Conservation (phyloP, 2,329 filamentous ascomycete genomes). For the Sphaerostilbella broomeana region DNA sequence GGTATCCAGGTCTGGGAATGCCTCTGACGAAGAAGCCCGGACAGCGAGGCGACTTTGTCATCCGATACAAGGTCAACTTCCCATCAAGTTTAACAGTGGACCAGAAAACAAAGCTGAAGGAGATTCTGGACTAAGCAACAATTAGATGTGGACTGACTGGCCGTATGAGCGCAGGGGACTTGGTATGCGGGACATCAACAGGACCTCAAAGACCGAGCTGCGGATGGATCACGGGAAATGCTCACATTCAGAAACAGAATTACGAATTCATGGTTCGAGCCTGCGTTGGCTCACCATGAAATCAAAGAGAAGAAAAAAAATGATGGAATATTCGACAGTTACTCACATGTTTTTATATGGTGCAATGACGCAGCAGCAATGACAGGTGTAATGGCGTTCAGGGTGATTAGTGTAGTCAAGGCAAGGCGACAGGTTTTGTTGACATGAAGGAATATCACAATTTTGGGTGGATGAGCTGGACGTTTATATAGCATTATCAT, state of each 20-base stretch:
- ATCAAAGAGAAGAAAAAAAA: background rate
- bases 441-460: conserved; percentile 6
- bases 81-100: conserved; percentile 66
- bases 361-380: conserved; percentile 9
- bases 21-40: conserved; percentile 83
- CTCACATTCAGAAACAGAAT: conserved; percentile 1
- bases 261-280: background rate
- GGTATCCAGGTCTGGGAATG: conserved; percentile 86
- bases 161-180: conserved; percentile 8
- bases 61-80: conserved; percentile 91
- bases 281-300: too few species aligned
- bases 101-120: conserved; percentile 76
- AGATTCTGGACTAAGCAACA: conserved; percentile 54
- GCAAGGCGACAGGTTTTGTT: conserved; percentile 8
- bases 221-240: conserved; percentile 2
- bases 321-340: background rate
- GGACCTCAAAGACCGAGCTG: conserved; percentile 9
- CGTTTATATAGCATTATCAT: background rate
- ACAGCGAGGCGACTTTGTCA: conserved; percentile 78
- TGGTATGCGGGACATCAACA: conserved; percentile 14
- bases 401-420: conserved; percentile 9
- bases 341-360: background rate
- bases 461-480: conserved; percentile 2
- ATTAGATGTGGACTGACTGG: background rate
- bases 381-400: conserved; percentile 16